Conservation (phyloP, 192 early-diverging fungal species). For the Backusella westeae region DNA sequence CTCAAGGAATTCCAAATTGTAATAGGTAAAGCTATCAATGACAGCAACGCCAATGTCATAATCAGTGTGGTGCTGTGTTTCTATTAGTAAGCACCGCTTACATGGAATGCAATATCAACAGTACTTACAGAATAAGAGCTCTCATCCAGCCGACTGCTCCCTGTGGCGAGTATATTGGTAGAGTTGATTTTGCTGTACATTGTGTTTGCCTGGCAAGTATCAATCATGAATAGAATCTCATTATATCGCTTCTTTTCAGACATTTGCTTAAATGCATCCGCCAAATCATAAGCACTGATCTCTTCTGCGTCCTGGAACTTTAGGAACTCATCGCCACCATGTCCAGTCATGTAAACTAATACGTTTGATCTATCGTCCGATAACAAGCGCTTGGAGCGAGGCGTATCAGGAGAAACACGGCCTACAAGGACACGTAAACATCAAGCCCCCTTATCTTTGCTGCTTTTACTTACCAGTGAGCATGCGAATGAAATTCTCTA, state of each 20-base stretch:
- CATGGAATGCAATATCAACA: background rate
- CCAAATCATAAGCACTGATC: constrained; percentile 92
- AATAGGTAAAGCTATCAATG: constrained; percentile 97
- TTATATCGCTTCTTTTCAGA: constrained; percentile 92
- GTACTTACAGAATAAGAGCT: constrained; percentile 84
- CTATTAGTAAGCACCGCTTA: background rate
- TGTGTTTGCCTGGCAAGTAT: constrained; percentile 98
- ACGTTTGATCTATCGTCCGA: constrained; percentile 97
- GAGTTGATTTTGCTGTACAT: constrained; percentile 94
- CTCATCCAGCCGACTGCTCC: constrained; percentile 81
- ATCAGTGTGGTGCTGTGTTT: constrained; percentile 76
- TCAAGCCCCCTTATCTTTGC: background rate
- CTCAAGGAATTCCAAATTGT: constrained; percentile 91
- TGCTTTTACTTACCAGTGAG: constrained; percentile 63
- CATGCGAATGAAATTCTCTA: constrained; percentile 96
- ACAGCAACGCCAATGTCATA: constrained; percentile 94
- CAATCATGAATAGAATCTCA: constrained; percentile 98
- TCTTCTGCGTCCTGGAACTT: constrained; percentile 99
- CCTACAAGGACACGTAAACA: constrained; percentile 41
- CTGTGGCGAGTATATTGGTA: constrained; percentile 91
- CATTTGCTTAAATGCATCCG: constrained; percentile 98
- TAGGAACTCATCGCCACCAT: constrained; percentile 97
- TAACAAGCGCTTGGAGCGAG: constrained; percentile 90
- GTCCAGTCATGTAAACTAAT: constrained; percentile 97
- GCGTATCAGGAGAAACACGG: constrained; percentile 81